phyloP scores from a whole-genome alignment of 371 early-diverging fungal species.

The Haplosporangium sp. region DNA sequence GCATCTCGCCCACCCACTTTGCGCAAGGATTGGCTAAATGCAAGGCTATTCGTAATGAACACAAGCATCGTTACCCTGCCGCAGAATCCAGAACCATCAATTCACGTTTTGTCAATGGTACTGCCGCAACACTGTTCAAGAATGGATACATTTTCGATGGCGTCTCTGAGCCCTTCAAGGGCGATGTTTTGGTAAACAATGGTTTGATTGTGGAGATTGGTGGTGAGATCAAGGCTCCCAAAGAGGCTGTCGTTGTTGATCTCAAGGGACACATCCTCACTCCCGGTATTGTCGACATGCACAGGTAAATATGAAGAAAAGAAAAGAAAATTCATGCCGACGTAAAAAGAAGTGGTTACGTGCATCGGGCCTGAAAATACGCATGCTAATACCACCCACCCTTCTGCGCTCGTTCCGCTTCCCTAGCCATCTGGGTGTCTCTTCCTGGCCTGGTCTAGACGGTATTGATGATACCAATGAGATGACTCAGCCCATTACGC shows the following conservation, averaged over 20 bases:
- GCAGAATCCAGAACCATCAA: conserved; percentile 56
- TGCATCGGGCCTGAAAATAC: too few species aligned
- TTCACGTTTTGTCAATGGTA: conserved; percentile 49
- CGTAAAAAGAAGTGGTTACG: not conserved
- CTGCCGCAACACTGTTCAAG: conserved; percentile 58
- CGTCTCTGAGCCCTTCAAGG: conserved; percentile 56
- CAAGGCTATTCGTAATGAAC: conserved; percentile 35
- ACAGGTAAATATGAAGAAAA: conserved; percentile 61
- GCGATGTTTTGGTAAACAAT: conserved; percentile 66
- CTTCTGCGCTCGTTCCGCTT: not conserved
- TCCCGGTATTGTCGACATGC: conserved; percentile 88
- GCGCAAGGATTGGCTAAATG: conserved; percentile 61
- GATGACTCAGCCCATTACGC: conserved; percentile 71
- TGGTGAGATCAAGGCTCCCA: conserved; percentile 42
- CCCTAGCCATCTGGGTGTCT: conserved; percentile 70
- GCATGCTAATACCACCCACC: not conserved
- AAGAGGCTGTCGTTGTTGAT: conserved; percentile 64
- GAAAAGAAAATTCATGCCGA: not conserved
- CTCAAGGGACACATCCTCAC: conserved; percentile 77
- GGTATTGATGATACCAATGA: conserved; percentile 78
- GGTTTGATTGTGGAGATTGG: conserved; percentile 68
- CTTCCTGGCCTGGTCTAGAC: conserved; percentile 66
- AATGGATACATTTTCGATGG: conserved; percentile 72
- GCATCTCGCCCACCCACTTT: conserved; percentile 61
- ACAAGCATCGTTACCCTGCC: conserved; percentile 48